Conservation (phyloP, 768 basidiomycete species). For the Termitomyces sp. region DNA sequence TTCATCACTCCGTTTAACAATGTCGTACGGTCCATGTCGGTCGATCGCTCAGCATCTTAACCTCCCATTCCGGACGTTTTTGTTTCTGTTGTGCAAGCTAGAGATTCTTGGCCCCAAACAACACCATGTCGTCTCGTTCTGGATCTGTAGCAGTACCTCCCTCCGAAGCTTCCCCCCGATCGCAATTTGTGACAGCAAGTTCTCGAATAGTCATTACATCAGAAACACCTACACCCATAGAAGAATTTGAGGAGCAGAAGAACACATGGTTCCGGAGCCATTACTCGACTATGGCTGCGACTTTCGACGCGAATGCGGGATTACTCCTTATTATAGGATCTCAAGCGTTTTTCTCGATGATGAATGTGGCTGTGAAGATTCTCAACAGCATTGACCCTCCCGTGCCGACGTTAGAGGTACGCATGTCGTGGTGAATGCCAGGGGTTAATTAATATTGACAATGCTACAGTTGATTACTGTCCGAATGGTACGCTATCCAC, state of each 20-base stretch:
- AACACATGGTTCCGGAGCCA: slow-evolving; percentile 4
- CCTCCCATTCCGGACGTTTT: neutral
- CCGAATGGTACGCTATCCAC: slow-evolving; percentile 43
- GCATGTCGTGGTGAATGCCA: neutral
- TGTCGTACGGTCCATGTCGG: neutral
- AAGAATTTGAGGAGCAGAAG: neutral
- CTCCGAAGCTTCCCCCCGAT: slow-evolving; percentile 10
- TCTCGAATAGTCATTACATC: neutral
- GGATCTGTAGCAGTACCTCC: slow-evolving; percentile 14
- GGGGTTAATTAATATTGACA: neutral
- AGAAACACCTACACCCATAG: slow-evolving; percentile 4
- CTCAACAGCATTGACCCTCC: slow-evolving; percentile 53
- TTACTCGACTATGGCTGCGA: neutral
- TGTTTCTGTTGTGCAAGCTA: neutral
- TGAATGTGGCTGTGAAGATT: slow-evolving; percentile 60
- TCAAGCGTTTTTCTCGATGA: slow-evolving; percentile 55
- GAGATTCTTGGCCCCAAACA: neutral
- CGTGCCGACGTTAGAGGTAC: slow-evolving; percentile 50
- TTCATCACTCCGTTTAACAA: neutral
- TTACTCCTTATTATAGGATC: slow-evolving; percentile 51
- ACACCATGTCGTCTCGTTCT: slow-evolving; percentile 10
- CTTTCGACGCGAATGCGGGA: slow-evolving; percentile 40
- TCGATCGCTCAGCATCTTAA: neutral
- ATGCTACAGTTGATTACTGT: slow-evolving; percentile 41
- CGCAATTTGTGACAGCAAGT: neutral